phyloP scores from a whole-genome alignment of 495 filamentous ascomycete species.

The Aspergillus sclerotioniger region DNA sequence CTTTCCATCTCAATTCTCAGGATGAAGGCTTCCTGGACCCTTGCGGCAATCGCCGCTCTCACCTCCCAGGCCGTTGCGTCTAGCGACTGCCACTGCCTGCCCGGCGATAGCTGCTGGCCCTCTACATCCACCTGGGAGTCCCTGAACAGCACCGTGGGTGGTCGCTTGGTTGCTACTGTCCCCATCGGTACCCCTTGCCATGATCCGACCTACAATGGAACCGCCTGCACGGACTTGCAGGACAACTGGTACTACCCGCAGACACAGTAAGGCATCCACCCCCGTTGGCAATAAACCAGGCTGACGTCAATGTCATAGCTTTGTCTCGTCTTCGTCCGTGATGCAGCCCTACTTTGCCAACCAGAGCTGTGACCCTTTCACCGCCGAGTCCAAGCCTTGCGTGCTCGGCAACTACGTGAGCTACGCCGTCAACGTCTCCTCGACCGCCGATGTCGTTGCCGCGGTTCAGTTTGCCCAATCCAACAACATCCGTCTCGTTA shows the following conservation, averaged over 20 bases:
- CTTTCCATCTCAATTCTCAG: background rate
- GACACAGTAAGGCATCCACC: constrained; percentile 28
- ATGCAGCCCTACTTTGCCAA: constrained; percentile 46
- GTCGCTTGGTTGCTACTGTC: constrained; percentile 43
- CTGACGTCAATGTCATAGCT: constrained; percentile 12
- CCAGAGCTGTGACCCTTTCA: constrained; percentile 57
- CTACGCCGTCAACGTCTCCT: constrained; percentile 50
- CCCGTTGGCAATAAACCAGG: background rate
- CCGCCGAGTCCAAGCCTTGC: constrained; percentile 45
- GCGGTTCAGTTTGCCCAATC: constrained; percentile 52
- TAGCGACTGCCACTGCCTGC: constrained; percentile 31
- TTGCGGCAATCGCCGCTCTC: constrained; percentile 22
- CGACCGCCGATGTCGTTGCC: constrained; percentile 30
- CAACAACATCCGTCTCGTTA: constrained; percentile 61
- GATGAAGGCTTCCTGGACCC: constrained; percentile 30
- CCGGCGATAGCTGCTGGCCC: constrained; percentile 50
- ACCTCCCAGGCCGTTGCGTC: constrained; percentile 17
- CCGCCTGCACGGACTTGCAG: constrained; percentile 28
- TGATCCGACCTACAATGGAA: constrained; percentile 35
- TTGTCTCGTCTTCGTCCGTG: constrained; percentile 38
- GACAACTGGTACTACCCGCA: constrained; percentile 31
- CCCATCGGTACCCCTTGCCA: constrained; percentile 51
- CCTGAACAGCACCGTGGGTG: constrained; percentile 46
- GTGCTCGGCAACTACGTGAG: constrained; percentile 56
- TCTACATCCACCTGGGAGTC: constrained; percentile 33